These are phyloP conservation scores for Geotrichum klebahnii DNA, from an alignment of 1,139 yeast genomes.

Conservation along the genomic window DNA sequence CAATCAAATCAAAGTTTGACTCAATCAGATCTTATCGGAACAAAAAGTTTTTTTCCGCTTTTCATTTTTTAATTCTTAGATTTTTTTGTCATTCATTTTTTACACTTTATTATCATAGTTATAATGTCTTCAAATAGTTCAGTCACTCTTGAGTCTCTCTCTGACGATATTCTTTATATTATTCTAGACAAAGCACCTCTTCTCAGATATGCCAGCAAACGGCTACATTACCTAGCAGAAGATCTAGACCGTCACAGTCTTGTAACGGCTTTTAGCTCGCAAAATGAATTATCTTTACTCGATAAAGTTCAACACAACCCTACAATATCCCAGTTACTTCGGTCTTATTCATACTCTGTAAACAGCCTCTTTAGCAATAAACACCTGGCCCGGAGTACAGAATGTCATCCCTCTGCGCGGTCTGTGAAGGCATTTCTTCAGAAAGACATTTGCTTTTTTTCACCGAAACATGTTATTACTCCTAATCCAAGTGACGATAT, in stretches of 20 bases:
- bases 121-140: too few relatives aligned
- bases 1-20: too few relatives aligned
- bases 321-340: conserved; percentile 9
- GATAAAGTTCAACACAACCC: conserved; percentile 1
- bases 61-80: too few relatives aligned
- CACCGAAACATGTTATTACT: conserved; percentile 15
- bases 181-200: conserved; percentile 12
- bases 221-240: conserved; percentile 16
- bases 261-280: background rate
- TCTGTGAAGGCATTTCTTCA: conserved; percentile 7
- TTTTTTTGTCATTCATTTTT: too few relatives aligned
- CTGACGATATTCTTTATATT: conserved; percentile 16
- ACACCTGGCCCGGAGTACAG: too few relatives aligned
- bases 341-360: conserved; percentile 9
- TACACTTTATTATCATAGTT: too few relatives aligned
- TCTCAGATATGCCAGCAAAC: conserved; percentile 13
- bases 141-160: conserved; percentile 12
- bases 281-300: conserved; percentile 12
- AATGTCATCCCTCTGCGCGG: conserved; percentile 14
- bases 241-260: conserved; percentile 14
- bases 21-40: too few relatives aligned
- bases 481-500: conserved; percentile 13
- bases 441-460: conserved; percentile 20
- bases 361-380: too few relatives aligned
- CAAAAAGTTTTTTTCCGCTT: too few relatives aligned